These are phyloP conservation scores for Beverwykella pulmonaria DNA, from an alignment of 495 filamentous ascomycete genomes.

Conservation along the genomic window DNA sequence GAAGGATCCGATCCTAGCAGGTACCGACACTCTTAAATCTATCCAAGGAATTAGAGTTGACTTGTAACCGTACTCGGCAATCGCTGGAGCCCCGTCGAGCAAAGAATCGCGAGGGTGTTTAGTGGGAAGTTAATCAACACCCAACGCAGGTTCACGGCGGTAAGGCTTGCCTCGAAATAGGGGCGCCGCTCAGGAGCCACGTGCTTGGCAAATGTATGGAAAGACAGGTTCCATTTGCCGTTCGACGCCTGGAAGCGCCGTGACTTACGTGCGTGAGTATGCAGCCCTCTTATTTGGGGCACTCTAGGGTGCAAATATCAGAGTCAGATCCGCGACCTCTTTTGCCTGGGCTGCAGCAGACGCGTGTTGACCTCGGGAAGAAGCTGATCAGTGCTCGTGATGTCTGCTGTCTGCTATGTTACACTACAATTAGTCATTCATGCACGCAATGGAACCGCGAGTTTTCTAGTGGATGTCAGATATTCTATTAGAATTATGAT, in stretches of 20 bases:
- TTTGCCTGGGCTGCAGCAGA: not conserved
- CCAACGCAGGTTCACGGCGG: not conserved
- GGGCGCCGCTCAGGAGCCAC: not conserved
- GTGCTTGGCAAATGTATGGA: not conserved
- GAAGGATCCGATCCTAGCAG: not conserved
- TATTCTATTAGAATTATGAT: not conserved
- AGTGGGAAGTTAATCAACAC: not conserved
- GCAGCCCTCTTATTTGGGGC: not conserved
- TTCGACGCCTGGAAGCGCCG: not conserved
- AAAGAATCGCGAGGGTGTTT: not conserved
- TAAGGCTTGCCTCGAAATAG: not conserved
- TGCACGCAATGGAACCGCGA: not conserved
- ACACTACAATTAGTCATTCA: not conserved
- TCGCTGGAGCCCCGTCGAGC: not conserved
- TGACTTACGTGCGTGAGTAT: not conserved
- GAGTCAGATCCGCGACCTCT: not conserved
- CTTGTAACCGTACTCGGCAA: conserved; percentile 14
- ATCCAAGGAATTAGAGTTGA: conserved; percentile 3
- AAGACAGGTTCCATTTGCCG: too few relatives aligned
- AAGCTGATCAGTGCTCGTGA: not conserved
- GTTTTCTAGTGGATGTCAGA: not conserved
- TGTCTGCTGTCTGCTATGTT: not conserved
- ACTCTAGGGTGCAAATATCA: not conserved
- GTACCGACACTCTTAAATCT: conserved; percentile 14
- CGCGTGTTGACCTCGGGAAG: not conserved